These are phyloP conservation scores for Theobroma cacao DNA, from an alignment of 345 rosid genomes.

Conservation along the genomic window DNA sequence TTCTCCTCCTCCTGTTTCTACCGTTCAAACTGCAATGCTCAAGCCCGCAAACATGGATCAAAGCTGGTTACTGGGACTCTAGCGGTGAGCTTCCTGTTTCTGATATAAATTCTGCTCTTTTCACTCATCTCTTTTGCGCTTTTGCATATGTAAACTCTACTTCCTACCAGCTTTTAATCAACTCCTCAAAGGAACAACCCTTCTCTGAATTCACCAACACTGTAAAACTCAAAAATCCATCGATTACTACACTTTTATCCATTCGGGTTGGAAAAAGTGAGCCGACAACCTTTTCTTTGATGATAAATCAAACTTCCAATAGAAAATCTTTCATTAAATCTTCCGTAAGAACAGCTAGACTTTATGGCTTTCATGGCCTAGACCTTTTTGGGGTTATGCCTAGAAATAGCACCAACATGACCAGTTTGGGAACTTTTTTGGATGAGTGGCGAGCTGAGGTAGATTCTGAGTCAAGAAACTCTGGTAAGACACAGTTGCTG, in stretches of 20 bases:
- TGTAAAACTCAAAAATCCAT: conserved; percentile 21
- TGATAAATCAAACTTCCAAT: conserved; percentile 11
- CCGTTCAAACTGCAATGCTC: background rate
- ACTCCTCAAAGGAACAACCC: conserved; percentile 6
- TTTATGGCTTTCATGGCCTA: conserved; percentile 27
- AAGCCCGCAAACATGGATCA: conserved; percentile 27
- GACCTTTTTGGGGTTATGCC: conserved; percentile 25
- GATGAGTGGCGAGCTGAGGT: conserved; percentile 34
- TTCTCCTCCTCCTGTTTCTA: background rate
- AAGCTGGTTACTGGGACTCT: conserved; percentile 35
- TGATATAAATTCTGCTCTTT: conserved; percentile 28
- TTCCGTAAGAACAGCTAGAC: conserved; percentile 23
- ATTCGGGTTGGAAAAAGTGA: conserved; percentile 2
- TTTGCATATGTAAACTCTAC: conserved; percentile 26
- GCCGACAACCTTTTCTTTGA: background rate
- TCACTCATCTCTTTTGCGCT: conserved; percentile 34
- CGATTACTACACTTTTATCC: conserved; percentile 14
- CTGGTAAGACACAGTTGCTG: conserved; percentile 19
- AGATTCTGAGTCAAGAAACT: conserved; percentile 14
- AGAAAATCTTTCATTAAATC: conserved; percentile 20
- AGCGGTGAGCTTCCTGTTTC: conserved; percentile 15
- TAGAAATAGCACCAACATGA: conserved; percentile 5
- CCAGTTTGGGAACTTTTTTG: conserved; percentile 24
- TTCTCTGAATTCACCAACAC: conserved; percentile 21
- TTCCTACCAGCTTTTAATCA: background rate